Evolutionary conservation across 352 stramenopile species (phyloP).

Genomic region (Pythium plurisporium): DNA sequence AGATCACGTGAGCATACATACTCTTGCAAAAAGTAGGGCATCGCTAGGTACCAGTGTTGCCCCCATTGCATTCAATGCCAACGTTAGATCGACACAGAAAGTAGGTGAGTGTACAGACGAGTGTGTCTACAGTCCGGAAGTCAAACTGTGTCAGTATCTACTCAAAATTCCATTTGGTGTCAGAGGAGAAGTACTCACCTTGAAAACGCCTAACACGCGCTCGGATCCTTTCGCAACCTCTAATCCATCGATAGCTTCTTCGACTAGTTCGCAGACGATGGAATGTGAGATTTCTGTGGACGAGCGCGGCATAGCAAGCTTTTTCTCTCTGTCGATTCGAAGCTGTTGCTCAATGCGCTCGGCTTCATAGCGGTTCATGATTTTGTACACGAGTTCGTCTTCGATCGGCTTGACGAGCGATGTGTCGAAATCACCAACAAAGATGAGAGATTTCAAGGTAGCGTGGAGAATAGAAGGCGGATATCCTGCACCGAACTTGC

Average conservation of each 20-base stretch:
- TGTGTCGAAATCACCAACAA: conserved; percentile 72
- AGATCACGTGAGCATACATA: not conserved
- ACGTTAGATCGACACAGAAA: conserved; percentile 55
- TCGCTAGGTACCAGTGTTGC: conserved; percentile 27
- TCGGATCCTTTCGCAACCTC: conserved; percentile 71
- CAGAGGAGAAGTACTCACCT: conserved; percentile 31
- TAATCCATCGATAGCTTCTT: conserved; percentile 54
- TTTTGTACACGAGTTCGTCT: conserved; percentile 65
- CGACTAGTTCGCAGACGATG: conserved; percentile 47
- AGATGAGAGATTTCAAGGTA: conserved; percentile 63
- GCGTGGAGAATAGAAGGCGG: conserved; percentile 51
- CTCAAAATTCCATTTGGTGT: too few species aligned
- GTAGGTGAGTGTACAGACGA: conserved; percentile 60
- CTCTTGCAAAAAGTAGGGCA: too few species aligned
- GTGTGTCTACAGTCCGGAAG: conserved; percentile 36
- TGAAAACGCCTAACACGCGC: conserved; percentile 64
- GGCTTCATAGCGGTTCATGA: conserved; percentile 67
- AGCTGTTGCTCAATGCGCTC: conserved; percentile 25
- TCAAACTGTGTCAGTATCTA: not conserved
- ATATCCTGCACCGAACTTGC: conserved; percentile 37
- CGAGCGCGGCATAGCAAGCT: conserved; percentile 4
- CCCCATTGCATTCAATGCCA: conserved; percentile 34
- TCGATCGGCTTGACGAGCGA: conserved; percentile 58
- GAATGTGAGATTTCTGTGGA: conserved; percentile 29
- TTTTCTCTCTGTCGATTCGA: conserved; percentile 6